A percentile compares a stretch with the other conserved stretches of the same genome.
Evolutionary conservation across 1,284 basidiomycete species (phyloP).

Genomic region (Mycosarcoma mackinlayi): DNA sequence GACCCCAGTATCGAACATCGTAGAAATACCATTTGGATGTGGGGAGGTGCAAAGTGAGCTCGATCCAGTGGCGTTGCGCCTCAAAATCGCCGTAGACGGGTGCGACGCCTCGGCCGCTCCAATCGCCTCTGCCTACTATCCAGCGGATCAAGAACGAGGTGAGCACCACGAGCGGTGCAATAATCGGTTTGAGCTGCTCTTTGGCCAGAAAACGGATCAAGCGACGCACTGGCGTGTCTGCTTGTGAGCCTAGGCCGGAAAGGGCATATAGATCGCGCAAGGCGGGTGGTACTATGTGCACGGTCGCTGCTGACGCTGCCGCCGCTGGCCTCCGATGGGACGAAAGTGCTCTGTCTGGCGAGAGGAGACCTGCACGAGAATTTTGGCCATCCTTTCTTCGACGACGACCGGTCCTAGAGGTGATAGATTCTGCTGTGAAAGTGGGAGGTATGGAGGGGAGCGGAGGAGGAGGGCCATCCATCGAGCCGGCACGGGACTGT

Average conservation of each 20-base stretch:
- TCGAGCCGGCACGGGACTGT: conserved; percentile 26
- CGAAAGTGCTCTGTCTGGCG: conserved; percentile 8
- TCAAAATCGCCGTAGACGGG: conserved; percentile 93
- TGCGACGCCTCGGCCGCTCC: conserved; percentile 76
- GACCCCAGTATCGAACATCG: conserved; percentile 87
- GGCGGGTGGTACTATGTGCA: conserved; percentile 12
- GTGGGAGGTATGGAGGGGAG: conserved; percentile 16
- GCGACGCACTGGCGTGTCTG: conserved; percentile 54
- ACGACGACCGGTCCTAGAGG: conserved; percentile 26
- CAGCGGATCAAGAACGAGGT: conserved; percentile 46
- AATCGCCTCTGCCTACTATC: conserved; percentile 51
- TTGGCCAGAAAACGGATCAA: conserved; percentile 58
- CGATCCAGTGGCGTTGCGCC: conserved; percentile 94
- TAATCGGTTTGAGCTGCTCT: conserved; percentile 35
- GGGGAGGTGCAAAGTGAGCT: conserved; percentile 82
- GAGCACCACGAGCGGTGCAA: conserved; percentile 35
- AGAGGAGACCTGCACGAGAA: conserved; percentile 22
- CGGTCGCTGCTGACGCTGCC: background rate
- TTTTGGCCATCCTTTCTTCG: conserved; percentile 19
- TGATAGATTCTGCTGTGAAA: conserved; percentile 23
- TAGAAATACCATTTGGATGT: conserved; percentile 83
- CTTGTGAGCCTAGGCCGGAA: conserved; percentile 31
- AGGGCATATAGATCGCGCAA: conserved; percentile 33
- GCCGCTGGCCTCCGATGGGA: conserved; percentile 7
- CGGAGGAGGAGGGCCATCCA: conserved; percentile 26